Evolutionary conservation across 2,329 filamentous ascomycete genomes (phyloP).

Genomic region (Microdochium nivale): DNA sequence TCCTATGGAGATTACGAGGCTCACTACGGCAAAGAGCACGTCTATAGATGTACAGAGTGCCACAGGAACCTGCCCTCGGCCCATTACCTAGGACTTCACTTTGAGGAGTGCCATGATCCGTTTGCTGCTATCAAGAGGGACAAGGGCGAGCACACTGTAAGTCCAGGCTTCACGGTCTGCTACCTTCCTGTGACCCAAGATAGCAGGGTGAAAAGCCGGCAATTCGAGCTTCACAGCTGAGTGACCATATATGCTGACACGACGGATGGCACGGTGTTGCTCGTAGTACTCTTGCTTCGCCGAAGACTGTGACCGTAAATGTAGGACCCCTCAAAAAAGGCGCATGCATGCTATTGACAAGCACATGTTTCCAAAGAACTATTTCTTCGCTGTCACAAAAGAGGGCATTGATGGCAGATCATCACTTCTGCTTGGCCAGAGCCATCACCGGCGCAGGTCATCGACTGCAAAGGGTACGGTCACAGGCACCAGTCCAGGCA

Average conservation of each 20-base stretch:
- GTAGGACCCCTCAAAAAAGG: conserved; percentile 74
- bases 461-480: conserved; percentile 25
- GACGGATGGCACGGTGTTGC: neutral
- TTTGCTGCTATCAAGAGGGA: conserved; percentile 64
- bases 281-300: conserved; percentile 78
- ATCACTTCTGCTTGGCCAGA: conserved; percentile 63
- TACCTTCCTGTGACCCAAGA: too few relatives aligned
- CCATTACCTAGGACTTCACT: conserved; percentile 73
- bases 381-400: conserved; percentile 80
- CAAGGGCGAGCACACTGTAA: conserved; percentile 77
- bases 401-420: conserved; percentile 80
- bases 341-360: conserved; percentile 88
- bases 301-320: conserved; percentile 78
- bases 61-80: conserved; percentile 79
- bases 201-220: too few relatives aligned
- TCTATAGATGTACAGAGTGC: conserved; percentile 79
- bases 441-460: conserved; percentile 38
- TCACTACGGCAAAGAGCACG: conserved; percentile 75
- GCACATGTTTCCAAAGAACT: conserved; percentile 82
- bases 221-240: too few relatives aligned
- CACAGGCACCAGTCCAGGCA: neutral
- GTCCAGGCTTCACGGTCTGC: conserved; percentile 16
- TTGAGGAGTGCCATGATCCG: conserved; percentile 85
- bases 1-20: conserved; percentile 76
- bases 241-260: neutral